A percentile compares a stretch with the other conserved stretches of the same genome.
These are phyloP conservation scores for Jatropha multifida DNA, from an alignment of 441 rosid genomes.

Conservation along the genomic window DNA sequence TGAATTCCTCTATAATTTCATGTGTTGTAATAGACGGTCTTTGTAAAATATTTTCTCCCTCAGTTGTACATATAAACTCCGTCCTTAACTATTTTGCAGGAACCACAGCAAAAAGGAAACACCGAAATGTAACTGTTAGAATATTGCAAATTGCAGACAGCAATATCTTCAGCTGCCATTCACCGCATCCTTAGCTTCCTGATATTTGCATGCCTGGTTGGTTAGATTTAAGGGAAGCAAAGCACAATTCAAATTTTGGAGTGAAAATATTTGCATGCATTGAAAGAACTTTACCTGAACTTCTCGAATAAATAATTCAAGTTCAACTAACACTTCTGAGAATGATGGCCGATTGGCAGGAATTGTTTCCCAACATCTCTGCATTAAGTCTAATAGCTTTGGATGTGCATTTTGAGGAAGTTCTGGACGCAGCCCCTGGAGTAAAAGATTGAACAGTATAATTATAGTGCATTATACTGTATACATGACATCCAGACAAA, in stretches of 20 bases:
- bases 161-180: conserved; percentile 34
- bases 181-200: conserved; percentile 38
- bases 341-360: conserved; percentile 58
- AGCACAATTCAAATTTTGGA: neutral
- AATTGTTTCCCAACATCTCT: conserved; percentile 70
- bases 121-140: conserved; percentile 19
- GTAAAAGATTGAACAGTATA: neutral
- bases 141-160: conserved; percentile 1
- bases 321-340: conserved; percentile 49
- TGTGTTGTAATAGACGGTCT: no score
- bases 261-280: no score
- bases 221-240: conserved; percentile 12
- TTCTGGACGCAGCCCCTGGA: conserved; percentile 69
- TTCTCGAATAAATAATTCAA: conserved; percentile 47
- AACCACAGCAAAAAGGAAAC: conserved; percentile 5
- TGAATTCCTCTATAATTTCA: no score
- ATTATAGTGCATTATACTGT: neutral
- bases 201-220: conserved; percentile 14
- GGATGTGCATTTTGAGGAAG: conserved; percentile 59
- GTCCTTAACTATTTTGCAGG: conserved; percentile 11
- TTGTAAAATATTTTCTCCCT: conserved; percentile 18
- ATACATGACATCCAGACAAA: neutral
- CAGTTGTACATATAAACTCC: conserved; percentile 25
- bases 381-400: conserved; percentile 52
- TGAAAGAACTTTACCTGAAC: conserved; percentile 38